phyloP scores from a whole-genome alignment of 257 asterid species.

The Gentiana straminea region DNA sequence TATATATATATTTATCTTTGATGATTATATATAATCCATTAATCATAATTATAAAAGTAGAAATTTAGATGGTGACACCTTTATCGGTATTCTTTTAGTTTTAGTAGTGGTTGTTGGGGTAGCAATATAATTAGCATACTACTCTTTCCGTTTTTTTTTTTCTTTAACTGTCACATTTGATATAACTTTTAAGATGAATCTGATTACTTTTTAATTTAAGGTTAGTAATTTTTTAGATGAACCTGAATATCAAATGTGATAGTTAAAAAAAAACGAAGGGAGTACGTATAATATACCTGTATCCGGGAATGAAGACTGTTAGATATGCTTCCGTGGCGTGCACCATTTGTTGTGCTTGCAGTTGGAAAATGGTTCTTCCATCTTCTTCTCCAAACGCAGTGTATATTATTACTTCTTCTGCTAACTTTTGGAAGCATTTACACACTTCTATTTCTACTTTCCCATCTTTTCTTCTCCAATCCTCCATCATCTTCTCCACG shows the following conservation, averaged over 20 bases:
- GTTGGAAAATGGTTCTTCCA: constrained; percentile 53
- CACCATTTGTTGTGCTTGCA: constrained; percentile 77
- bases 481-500: constrained; percentile 41
- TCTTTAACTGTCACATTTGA: too few species aligned
- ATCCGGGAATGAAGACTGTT: constrained; percentile 64
- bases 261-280: background rate
- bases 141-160: too few species aligned
- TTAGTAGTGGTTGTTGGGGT: too few species aligned
- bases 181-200: too few species aligned
- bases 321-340: constrained; percentile 78
- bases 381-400: constrained; percentile 71
- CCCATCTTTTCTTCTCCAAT: constrained; percentile 55
- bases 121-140: too few species aligned
- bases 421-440: constrained; percentile 53
- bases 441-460: constrained; percentile 61
- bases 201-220: background rate
- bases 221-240: constrained; percentile 9
- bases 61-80: too few species aligned
- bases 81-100: too few species aligned
- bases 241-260: background rate
- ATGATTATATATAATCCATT: too few species aligned
- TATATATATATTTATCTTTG: too few species aligned
- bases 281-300: constrained; percentile 26
- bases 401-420: constrained; percentile 59
- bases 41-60: too few species aligned